These are phyloP conservation scores for Penicillium sp. DNA, from an alignment of 2,329 filamentous ascomycete species.

Conservation along the genomic window DNA sequence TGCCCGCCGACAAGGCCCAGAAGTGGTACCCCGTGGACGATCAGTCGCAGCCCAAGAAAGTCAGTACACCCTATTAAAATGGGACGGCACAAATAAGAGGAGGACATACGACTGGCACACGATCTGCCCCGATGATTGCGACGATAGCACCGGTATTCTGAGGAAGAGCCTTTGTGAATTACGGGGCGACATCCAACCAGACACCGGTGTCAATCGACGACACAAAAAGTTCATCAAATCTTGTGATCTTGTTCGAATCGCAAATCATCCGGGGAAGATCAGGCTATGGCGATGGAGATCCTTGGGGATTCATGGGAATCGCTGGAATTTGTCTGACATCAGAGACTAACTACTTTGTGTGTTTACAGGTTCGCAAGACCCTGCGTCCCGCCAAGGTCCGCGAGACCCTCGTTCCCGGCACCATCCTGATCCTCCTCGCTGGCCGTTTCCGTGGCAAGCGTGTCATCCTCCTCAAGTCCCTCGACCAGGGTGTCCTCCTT, in stretches of 20 bases:
- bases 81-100: constrained; percentile 17
- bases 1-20: constrained; percentile 89
- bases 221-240: constrained; percentile 4
- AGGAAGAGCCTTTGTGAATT: constrained; percentile 13
- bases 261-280: constrained; percentile 11
- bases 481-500: constrained; percentile 95
- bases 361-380: constrained; percentile 83
- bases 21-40: constrained; percentile 99
- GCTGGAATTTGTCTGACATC: constrained; percentile 12
- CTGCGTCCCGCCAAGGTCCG: constrained; percentile 84
- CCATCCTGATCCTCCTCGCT: constrained; percentile 97
- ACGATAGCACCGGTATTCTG: constrained; percentile 26
- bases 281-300: constrained; percentile 2
- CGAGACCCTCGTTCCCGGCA: constrained; percentile 85
- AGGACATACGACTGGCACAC: constrained; percentile 23
- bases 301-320: constrained; percentile 2
- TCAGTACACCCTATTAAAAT: constrained; percentile 57
- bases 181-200: constrained; percentile 13
- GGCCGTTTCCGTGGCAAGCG: constrained; percentile 99
- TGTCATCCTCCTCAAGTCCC: constrained; percentile 96
- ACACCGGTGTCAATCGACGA: constrained; percentile 23
- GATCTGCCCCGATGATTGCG: constrained; percentile 31
- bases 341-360: constrained; percentile 27
- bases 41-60: constrained; percentile 85
- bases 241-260: constrained; percentile 4